A percentile compares a stretch with the other conserved stretches of the same genome.
Conservation (phyloP, 352 stramenopile genomes). For the Phytophthora cactorum region DNA sequence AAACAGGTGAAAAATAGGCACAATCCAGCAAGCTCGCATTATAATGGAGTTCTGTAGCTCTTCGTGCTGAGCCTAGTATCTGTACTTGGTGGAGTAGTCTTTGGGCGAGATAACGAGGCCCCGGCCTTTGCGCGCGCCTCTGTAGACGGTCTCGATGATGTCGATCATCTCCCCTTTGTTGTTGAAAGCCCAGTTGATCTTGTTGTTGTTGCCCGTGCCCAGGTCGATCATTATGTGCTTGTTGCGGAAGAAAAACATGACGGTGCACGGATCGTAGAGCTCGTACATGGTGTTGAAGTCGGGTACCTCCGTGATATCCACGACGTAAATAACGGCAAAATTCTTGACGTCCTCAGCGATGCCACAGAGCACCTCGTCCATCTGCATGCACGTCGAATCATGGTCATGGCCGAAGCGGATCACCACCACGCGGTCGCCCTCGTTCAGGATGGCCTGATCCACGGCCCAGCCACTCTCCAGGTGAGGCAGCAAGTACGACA, state of each 20-base stretch:
- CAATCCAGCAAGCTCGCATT: conserved; percentile 3
- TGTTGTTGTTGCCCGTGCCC: conserved; percentile 99
- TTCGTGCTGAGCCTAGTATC: conserved; percentile 83
- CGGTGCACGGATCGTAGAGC: conserved; percentile 98
- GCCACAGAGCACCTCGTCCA: conserved; percentile 96
- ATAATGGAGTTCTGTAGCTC: background rate
- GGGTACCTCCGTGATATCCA: conserved; percentile 94
- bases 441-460: conserved; percentile 99
- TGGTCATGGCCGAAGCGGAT: conserved; percentile 99
- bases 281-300: conserved; percentile 99
- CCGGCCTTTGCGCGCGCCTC: conserved; percentile 96
- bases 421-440: conserved; percentile 97
- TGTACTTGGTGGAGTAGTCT: conserved; percentile 99
- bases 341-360: conserved; percentile 99
- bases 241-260: conserved; percentile 99
- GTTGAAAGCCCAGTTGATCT: conserved; percentile 98
- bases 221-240: conserved; percentile 99
- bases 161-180: conserved; percentile 99
- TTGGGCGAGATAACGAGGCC: conserved; percentile 98
- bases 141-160: conserved; percentile 99
- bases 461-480: conserved; percentile 97
- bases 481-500: conserved; percentile 99
- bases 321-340: conserved; percentile 98
- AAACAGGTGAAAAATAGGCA: background rate
- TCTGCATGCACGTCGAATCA: conserved; percentile 98